Conservation (phyloP, 495 filamentous ascomycete species). For the Ascodesmis nigricans region DNA sequence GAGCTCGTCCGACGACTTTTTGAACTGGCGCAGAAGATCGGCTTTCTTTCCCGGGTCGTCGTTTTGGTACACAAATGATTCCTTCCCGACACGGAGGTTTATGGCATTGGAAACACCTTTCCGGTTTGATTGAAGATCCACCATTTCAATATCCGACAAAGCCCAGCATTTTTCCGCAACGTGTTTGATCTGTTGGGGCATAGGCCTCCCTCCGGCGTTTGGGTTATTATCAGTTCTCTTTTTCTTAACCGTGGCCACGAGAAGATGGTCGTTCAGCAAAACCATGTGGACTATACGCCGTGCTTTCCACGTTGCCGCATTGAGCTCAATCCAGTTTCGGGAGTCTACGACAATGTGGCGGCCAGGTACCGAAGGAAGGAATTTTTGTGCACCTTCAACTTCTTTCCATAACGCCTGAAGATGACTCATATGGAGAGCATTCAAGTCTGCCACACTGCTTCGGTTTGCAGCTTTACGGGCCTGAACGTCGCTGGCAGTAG, state of each 20-base stretch:
- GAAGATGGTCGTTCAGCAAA: conserved; percentile 80
- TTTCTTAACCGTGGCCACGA: conserved; percentile 79
- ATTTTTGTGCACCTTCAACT: conserved; percentile 92
- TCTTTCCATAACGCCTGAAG: conserved; percentile 74
- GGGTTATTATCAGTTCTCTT: conserved; percentile 47
- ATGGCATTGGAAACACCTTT: conserved; percentile 66
- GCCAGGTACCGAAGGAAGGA: conserved; percentile 71
- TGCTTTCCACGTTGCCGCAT: conserved; percentile 90
- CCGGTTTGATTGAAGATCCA: conserved; percentile 52
- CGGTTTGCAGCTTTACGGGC: conserved; percentile 45
- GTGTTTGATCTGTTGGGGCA: conserved; percentile 52
- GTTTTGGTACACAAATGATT: conserved; percentile 80
- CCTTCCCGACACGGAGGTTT: conserved; percentile 68
- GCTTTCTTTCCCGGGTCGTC: conserved; percentile 62
- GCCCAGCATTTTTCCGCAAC: conserved; percentile 92
- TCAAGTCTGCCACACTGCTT: conserved; percentile 80
- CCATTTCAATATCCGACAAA: conserved; percentile 76
- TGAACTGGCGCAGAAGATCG: conserved; percentile 61
- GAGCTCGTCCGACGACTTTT: conserved; percentile 78
- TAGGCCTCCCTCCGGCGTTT: conserved; percentile 34
- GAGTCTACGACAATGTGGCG: conserved; percentile 82
- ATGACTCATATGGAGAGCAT: conserved; percentile 83
- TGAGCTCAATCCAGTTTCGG: conserved; percentile 79
- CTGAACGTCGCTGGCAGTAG: conserved; percentile 18
- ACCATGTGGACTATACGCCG: conserved; percentile 67